phyloP scores from a whole-genome alignment of 1,284 basidiomycete species.

The Ustilago trichophora region DNA sequence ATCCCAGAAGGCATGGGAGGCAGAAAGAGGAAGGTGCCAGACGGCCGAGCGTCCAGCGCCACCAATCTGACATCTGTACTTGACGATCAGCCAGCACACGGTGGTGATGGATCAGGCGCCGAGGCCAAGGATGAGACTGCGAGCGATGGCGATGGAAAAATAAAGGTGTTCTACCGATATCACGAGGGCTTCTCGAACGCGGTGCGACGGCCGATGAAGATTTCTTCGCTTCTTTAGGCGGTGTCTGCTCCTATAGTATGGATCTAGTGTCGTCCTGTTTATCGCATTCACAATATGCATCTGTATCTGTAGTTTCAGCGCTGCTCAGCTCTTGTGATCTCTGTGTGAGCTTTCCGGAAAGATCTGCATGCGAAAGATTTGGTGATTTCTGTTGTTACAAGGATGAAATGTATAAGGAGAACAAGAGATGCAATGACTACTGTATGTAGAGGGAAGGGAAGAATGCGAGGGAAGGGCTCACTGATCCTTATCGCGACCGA shows the following conservation, averaged over 20 bases:
- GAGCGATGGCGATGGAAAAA: slow-evolving; percentile 68
- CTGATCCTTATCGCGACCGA: slow-evolving; percentile 57
- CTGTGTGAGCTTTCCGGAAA: too few relatives aligned
- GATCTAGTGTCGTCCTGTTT: background rate
- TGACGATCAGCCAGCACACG: background rate
- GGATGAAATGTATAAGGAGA: slow-evolving; percentile 3
- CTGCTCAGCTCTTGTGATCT: too few relatives aligned
- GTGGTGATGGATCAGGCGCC: background rate
- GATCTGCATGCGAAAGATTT: background rate
- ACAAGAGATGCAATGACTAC: too few relatives aligned
- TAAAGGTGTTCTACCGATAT: slow-evolving; percentile 79
- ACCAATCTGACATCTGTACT: background rate
- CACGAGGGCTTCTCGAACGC: slow-evolving; percentile 93
- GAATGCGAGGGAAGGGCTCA: too few relatives aligned
- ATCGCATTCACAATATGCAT: background rate
- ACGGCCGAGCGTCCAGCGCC: slow-evolving; percentile 1
- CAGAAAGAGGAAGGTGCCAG: slow-evolving; percentile 23
- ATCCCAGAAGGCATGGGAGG: slow-evolving; percentile 34
- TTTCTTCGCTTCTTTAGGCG: slow-evolving; percentile 66
- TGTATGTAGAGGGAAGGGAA: too few relatives aligned
- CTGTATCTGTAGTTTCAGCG: too few relatives aligned
- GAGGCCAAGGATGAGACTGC: background rate
- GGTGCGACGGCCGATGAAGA: slow-evolving; percentile 80
- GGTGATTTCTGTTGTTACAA: slow-evolving; percentile 12
- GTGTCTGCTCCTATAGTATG: background rate